Percentiles rank a stretch among this genome's conserved stretches.
phyloP scores from a whole-genome alignment of 345 rosid species.

The Limnanthes douglasii region DNA sequence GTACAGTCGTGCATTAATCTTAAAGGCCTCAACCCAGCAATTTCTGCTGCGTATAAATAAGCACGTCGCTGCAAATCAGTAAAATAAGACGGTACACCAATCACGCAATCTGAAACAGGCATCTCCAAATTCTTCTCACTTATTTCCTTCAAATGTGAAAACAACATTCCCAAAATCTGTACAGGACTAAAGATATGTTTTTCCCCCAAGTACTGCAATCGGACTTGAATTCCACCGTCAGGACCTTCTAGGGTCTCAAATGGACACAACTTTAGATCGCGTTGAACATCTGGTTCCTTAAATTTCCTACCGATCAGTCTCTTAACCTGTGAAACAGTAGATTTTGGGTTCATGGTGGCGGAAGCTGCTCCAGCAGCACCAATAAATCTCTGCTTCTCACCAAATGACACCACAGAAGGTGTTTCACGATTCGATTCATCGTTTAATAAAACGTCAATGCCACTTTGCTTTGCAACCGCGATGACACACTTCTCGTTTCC shows the following conservation, averaged over 20 bases:
- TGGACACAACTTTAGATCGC: constrained; percentile 38
- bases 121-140: constrained; percentile 31
- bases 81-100: constrained; percentile 54
- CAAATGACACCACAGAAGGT: constrained; percentile 57
- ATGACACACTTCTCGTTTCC: constrained; percentile 78
- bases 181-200: constrained; percentile 30
- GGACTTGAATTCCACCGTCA: constrained; percentile 39
- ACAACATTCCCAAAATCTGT: constrained; percentile 47
- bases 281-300: constrained; percentile 29
- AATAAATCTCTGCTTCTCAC: constrained; percentile 74
- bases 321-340: constrained; percentile 59
- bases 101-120: constrained; percentile 38
- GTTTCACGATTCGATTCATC: constrained; percentile 65
- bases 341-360: constrained; percentile 59
- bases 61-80: constrained; percentile 44
- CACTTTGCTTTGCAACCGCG: constrained; percentile 51
- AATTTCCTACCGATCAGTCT: constrained; percentile 41
- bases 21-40: constrained; percentile 48
- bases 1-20: constrained; percentile 55
- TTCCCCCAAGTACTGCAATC: constrained; percentile 33
- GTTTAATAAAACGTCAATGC: constrained; percentile 61
- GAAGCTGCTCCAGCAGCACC: constrained; percentile 79
- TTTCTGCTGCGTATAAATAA: constrained; percentile 41
- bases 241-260: constrained; percentile 25
- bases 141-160: constrained; percentile 46